Evolutionary conservation across 2,329 filamentous ascomycete genomes (phyloP), one percentile per base, ranked within the genome.

Genomic region (Chrysoporthe austroafricana): DNA sequence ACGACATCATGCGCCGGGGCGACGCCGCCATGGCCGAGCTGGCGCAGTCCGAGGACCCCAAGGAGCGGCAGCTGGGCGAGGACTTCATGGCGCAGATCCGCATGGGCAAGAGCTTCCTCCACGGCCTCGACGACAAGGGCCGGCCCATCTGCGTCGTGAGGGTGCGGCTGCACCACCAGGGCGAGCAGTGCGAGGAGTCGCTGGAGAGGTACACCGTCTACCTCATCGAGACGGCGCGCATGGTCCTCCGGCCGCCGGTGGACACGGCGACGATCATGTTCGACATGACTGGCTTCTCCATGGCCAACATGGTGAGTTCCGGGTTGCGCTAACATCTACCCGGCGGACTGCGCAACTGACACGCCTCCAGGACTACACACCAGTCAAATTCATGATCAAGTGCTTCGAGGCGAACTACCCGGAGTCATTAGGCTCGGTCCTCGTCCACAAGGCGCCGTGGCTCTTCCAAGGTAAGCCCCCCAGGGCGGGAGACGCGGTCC

Each of bases 371-470:
- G 96, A 99, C 78, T 98, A 98, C 78, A 88, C 92, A 0, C 95
- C 96, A 1, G 93, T 99, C 67, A 99, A 97, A 76, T 99, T 98
- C 81, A 97, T 99, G 91, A 97, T 99, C 79, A 97, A 97, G 79
- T 97, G 94, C 79, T 99, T 99, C 76, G 96, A 99, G 81, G 96
- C 96, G 69, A 98, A 99, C 78, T 99, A 98, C 74, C 96, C 96
- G 0, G 96, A 99, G 79, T 95, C 89, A 60, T 85, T 99, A 1
- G 96, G 95, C 39, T 86, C 91, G 2, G 93, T 98, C 2, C 86
- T 98, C 58, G 93, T 99, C 48, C 96, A 99, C 83, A 97, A 97
- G 78, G 90, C 96, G 0, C 96, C 96, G 3, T 99, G 96, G 96
- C 83, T 99, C 58, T 99, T 99, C 82, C 94, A 97, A 83, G 91